These are phyloP conservation scores for Deinandra increscens DNA, from an alignment of 129 eudicot genomes.

Conservation along the genomic window DNA sequence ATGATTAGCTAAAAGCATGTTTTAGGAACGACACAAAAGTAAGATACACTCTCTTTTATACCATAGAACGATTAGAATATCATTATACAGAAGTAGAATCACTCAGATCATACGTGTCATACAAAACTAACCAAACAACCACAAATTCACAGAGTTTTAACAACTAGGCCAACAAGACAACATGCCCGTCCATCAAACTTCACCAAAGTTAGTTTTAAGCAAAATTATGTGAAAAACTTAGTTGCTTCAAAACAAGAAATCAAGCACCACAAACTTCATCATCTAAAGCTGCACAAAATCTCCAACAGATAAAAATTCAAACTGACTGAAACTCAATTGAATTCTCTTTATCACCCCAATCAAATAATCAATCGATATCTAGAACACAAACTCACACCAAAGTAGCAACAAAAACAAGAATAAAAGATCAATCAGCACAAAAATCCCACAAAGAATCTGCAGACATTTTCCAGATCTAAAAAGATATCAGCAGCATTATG, in stretches of 20 bases:
- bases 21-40: not conserved
- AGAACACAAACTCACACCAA: constrained; percentile 2
- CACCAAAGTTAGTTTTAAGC: not conserved
- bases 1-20: constrained; percentile 3
- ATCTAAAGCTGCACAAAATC: not conserved
- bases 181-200: not conserved
- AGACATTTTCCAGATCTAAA: constrained; percentile 22
- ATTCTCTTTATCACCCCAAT: not conserved
- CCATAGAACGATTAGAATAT: not conserved
- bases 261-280: not conserved
- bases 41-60: not conserved
- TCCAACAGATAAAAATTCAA: constrained; percentile 10
- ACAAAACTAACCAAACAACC: not conserved
- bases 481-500: constrained; percentile 17
- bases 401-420: not conserved
- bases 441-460: constrained; percentile 9
- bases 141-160: not conserved
- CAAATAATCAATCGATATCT: constrained; percentile 9
- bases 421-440: not conserved
- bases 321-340: not conserved
- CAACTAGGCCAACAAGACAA: not conserved
- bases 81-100: not conserved
- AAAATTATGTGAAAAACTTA: not conserved
- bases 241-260: not conserved
- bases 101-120: not conserved